phyloP scores from a whole-genome alignment of 2,329 filamentous ascomycete species.

The Escovopsis sp. region DNA sequence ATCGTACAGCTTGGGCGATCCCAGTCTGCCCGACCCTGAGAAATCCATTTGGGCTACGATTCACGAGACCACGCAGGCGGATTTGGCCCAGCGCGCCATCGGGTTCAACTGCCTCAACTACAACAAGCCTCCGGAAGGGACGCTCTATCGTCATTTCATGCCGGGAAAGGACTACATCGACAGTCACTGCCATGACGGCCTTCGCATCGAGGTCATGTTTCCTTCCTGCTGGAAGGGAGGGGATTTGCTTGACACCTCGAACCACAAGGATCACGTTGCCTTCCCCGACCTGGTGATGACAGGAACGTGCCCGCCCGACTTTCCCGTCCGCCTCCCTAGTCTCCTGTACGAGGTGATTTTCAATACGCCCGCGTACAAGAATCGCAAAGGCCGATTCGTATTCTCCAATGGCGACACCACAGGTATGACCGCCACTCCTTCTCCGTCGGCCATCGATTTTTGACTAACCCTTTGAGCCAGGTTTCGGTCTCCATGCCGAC shows the following conservation, averaged over 20 bases:
- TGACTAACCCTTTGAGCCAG: constrained; percentile 19
- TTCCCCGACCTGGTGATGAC: constrained; percentile 66
- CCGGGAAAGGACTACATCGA: constrained; percentile 71
- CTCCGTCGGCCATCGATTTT: background rate
- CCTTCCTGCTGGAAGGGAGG: constrained; percentile 79
- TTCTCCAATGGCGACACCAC: constrained; percentile 65
- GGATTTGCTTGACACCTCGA: constrained; percentile 36
- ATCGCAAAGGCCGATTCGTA: constrained; percentile 52
- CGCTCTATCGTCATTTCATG: constrained; percentile 67
- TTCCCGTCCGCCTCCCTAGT: constrained; percentile 51
- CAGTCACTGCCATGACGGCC: constrained; percentile 62
- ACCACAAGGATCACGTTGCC: constrained; percentile 53
- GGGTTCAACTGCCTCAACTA: constrained; percentile 97
- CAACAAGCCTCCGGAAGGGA: constrained; percentile 44
- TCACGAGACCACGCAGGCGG: constrained; percentile 48
- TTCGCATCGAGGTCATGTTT: constrained; percentile 76
- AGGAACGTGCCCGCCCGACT: constrained; percentile 58
- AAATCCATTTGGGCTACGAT: constrained; percentile 55
- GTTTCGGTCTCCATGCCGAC: constrained; percentile 64
- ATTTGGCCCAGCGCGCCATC: constrained; percentile 63
- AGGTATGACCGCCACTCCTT: constrained; percentile 27
- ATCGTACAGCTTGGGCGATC: constrained; percentile 54
- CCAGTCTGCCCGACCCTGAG: constrained; percentile 43
- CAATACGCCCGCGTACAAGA: constrained; percentile 50
- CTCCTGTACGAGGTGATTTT: constrained; percentile 82